Conservation (phyloP, 2,329 filamentous ascomycete genomes). For the Claviceps fusiformis region DNA sequence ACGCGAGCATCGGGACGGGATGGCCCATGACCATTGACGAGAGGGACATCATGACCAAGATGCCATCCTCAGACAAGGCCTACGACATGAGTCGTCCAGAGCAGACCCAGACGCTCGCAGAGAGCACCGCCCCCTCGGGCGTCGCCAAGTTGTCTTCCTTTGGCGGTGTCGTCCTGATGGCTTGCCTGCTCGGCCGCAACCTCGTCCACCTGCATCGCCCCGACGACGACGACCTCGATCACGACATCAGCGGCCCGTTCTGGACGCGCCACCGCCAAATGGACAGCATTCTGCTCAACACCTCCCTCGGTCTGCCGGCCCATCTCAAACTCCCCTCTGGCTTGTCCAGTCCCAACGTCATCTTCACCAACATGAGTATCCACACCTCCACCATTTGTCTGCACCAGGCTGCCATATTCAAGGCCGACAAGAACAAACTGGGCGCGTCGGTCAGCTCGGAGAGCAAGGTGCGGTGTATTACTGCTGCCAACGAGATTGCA, state of each 20-base stretch:
- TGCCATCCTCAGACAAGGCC: slow-evolving; percentile 73
- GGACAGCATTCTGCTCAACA: slow-evolving; percentile 84
- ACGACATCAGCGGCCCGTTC: slow-evolving; percentile 83
- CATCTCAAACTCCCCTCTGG: slow-evolving; percentile 68
- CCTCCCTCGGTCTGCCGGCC: slow-evolving; percentile 66
- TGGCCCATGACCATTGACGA: slow-evolving; percentile 96
- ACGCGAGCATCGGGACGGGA: slow-evolving; percentile 88
- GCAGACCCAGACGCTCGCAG: slow-evolving; percentile 53
- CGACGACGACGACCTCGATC: slow-evolving; percentile 64
- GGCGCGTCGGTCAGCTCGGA: slow-evolving; percentile 67
- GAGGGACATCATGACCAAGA: slow-evolving; percentile 72
- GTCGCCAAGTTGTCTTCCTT: slow-evolving; percentile 62
- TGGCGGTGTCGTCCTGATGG: slow-evolving; percentile 69
- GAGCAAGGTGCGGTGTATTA: slow-evolving; percentile 85
- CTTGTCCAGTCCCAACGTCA: slow-evolving; percentile 65
- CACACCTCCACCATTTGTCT: slow-evolving; percentile 93
- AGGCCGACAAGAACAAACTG: slow-evolving; percentile 78
- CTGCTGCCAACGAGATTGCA: slow-evolving; percentile 84
- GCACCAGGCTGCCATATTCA: slow-evolving; percentile 97
- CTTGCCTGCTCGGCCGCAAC: slow-evolving; percentile 84
- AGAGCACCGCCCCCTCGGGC: slow-evolving; percentile 59
- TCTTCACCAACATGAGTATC: slow-evolving; percentile 94
- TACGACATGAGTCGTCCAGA: slow-evolving; percentile 70
- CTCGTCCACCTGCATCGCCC: slow-evolving; percentile 83
- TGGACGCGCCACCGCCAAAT: slow-evolving; percentile 87